These are phyloP conservation scores for Talaromyces nanjingensis DNA, from an alignment of 495 filamentous ascomycete species.

Conservation along the genomic window DNA sequence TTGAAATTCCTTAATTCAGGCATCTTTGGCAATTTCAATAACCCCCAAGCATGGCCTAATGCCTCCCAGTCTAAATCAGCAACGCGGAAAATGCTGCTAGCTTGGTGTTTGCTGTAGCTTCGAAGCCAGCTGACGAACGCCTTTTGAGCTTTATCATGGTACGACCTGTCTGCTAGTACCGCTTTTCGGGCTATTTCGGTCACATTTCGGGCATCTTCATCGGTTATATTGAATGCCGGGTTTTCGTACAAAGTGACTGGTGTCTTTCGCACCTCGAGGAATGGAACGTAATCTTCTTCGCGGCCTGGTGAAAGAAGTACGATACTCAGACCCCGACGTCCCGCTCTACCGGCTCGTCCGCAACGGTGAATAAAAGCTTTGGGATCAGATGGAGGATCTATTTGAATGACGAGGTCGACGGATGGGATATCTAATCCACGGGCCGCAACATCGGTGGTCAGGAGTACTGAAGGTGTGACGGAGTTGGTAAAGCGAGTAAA, in stretches of 20 bases:
- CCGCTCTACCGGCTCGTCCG: conserved; percentile 86
- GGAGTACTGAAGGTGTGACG: conserved; percentile 61
- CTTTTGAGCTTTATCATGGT: conserved; percentile 81
- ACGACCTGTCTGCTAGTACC: conserved; percentile 64
- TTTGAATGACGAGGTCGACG: conserved; percentile 87
- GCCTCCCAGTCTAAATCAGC: conserved; percentile 77
- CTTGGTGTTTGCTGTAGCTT: conserved; percentile 86
- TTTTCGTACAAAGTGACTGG: conserved; percentile 60
- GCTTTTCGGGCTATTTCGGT: conserved; percentile 52
- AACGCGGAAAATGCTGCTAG: conserved; percentile 83
- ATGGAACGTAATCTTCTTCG: conserved; percentile 84
- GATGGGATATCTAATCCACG: conserved; percentile 90
- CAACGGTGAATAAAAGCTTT: conserved; percentile 95
- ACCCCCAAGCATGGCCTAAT: conserved; percentile 71
- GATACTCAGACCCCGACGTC: conserved; percentile 76
- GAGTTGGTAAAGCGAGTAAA: conserved; percentile 69
- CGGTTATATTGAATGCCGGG: conserved; percentile 40
- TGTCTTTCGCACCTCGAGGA: conserved; percentile 83
- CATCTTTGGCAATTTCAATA: conserved; percentile 88
- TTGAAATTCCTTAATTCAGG: conserved; percentile 71
- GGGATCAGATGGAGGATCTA: conserved; percentile 86
- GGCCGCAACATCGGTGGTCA: conserved; percentile 82
- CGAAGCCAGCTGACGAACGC: conserved; percentile 91
- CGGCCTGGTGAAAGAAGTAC: conserved; percentile 74
- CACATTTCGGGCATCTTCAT: conserved; percentile 46